A percentile compares a stretch with the other conserved stretches of the same genome.
Conservation (phyloP, 352 stramenopile genomes). For the Globisporangium recalcitrans region DNA sequence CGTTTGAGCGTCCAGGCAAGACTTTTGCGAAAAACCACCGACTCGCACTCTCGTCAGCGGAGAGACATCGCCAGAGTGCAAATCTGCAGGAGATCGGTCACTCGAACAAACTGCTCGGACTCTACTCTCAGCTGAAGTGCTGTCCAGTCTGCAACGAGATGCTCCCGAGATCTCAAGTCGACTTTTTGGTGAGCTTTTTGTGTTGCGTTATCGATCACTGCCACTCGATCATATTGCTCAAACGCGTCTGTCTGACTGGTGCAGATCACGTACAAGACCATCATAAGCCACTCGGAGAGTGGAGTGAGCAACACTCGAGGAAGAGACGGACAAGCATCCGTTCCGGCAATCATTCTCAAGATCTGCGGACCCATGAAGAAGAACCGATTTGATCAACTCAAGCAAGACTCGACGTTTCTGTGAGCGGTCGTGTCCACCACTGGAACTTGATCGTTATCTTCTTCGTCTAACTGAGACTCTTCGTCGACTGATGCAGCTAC, state of each 20-base stretch:
- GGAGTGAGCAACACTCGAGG: conserved; percentile 12
- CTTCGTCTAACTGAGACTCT: not conserved
- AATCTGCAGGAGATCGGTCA: conserved; percentile 3
- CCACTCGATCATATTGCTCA: not conserved
- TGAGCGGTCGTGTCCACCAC: conserved; percentile 15
- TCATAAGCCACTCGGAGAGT: conserved; percentile 34
- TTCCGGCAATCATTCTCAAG: conserved; percentile 31
- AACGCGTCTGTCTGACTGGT: not conserved
- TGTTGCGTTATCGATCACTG: not conserved
- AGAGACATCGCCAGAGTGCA: conserved; percentile 9
- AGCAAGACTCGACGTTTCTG: conserved; percentile 34
- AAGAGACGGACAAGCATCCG: conserved; percentile 13
- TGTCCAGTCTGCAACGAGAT: conserved; percentile 37
- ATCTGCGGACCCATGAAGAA: conserved; percentile 27
- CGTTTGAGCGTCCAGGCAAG: conserved; percentile 41
- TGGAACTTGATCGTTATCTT: not conserved
- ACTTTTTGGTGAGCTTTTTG: conserved; percentile 32
- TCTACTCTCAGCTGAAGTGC: conserved; percentile 32
- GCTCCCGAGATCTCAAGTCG: conserved; percentile 32
- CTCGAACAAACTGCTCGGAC: conserved; percentile 14
- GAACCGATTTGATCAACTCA: conserved; percentile 38
- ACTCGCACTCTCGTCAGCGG: conserved; percentile 28
- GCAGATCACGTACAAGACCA: conserved; percentile 39
- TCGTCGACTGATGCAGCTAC: conserved; percentile 22
- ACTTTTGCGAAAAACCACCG: conserved; percentile 41